A percentile compares a stretch with the other conserved stretches of the same genome.
phyloP scores from a whole-genome alignment of 306 rosid genomes.

The Aeschynomene evenia region DNA sequence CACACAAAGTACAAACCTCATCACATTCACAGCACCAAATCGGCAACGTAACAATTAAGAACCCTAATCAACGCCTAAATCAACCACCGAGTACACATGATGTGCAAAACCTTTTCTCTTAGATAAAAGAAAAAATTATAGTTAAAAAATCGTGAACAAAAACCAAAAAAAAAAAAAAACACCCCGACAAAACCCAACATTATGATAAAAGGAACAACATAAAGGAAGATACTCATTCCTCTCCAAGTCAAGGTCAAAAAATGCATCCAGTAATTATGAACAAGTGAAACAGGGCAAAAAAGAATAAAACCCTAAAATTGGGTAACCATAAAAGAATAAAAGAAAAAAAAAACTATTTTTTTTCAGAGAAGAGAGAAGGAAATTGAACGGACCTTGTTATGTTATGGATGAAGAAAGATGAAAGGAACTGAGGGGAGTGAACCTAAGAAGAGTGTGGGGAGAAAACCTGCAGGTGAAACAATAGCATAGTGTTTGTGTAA shows the following conservation, averaged over 20 bases:
- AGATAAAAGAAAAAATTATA: background rate
- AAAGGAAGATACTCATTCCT: background rate
- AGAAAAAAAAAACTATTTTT: background rate
- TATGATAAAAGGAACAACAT: background rate
- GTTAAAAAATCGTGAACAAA: background rate
- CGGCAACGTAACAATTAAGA: background rate
- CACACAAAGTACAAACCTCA: background rate
- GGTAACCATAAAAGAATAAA: background rate
- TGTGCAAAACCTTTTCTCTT: background rate
- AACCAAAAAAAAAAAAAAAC: background rate
- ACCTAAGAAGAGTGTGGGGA: background rate
- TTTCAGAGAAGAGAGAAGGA: background rate
- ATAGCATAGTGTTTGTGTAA: background rate
- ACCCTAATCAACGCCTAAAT: background rate
- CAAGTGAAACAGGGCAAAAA: background rate
- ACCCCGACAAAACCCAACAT: background rate
- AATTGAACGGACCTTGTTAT: background rate
- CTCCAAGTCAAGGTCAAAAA: background rate
- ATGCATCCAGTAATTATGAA: background rate
- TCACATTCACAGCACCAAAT: background rate
- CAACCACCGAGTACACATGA: background rate
- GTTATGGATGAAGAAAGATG: too few relatives aligned
- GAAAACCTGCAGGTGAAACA: background rate
- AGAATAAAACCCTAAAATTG: slow-evolving; percentile 22
- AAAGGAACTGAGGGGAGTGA: background rate